Conservation (phyloP, 352 stramenopile species). For the Phytophthora idaei region DNA sequence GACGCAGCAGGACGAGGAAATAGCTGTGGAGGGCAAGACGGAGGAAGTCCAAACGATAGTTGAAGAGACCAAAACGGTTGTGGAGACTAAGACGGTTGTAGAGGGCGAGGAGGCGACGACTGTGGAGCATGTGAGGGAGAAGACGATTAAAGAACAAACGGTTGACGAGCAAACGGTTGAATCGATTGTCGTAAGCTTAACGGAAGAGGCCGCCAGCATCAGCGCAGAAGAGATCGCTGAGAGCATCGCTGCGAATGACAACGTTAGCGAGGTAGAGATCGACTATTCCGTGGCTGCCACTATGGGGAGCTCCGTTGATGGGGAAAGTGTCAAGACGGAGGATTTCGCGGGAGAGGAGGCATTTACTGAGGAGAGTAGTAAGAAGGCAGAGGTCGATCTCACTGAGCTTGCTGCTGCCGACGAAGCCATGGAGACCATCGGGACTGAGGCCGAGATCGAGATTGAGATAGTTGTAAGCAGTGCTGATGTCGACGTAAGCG, state of each 20-base stretch:
- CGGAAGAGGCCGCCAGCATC: not conserved
- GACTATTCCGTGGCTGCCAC: constrained; percentile 34
- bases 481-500: not conserved
- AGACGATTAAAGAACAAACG: not conserved
- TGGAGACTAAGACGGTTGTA: not conserved
- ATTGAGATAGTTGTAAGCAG: not conserved
- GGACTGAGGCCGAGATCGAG: not conserved
- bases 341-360: constrained; percentile 25
- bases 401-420: constrained; percentile 26
- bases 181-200: not conserved
- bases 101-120: not conserved
- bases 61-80: not conserved
- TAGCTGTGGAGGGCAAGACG: not conserved
- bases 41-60: not conserved
- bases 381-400: constrained; percentile 21
- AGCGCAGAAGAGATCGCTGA: constrained; percentile 4
- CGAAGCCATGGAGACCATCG: not conserved
- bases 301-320: constrained; percentile 28
- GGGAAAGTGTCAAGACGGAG: constrained; percentile 30
- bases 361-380: constrained; percentile 27
- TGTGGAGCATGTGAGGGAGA: not conserved
- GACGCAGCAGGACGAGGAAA: constrained; percentile 5
- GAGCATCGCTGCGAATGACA: not conserved
- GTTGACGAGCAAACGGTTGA: not conserved
- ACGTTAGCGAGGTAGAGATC: constrained; percentile 1